phyloP scores from a whole-genome alignment of 2,329 filamentous ascomycete species.

The Penicillium polonicum region DNA sequence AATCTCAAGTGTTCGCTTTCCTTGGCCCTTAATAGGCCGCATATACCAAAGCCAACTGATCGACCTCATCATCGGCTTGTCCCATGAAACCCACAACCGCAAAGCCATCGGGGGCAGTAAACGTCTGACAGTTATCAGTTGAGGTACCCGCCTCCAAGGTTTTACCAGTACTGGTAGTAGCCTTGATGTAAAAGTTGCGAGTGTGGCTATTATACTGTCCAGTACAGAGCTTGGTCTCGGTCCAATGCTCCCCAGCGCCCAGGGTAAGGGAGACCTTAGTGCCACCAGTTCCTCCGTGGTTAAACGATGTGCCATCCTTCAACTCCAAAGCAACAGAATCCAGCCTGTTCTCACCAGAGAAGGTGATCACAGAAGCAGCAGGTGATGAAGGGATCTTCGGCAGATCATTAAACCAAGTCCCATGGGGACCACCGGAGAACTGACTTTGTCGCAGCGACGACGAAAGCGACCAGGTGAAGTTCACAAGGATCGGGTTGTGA shows the following conservation, averaged over 20 bases:
- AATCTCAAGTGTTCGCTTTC: background rate
- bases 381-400: constrained; percentile 35
- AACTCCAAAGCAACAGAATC: constrained; percentile 53
- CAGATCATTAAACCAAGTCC: constrained; percentile 58
- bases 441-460: constrained; percentile 48
- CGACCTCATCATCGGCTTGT: constrained; percentile 55
- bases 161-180: constrained; percentile 53
- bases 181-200: constrained; percentile 57
- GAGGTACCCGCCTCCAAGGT: constrained; percentile 47
- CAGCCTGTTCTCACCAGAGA: constrained; percentile 52
- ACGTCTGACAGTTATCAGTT: constrained; percentile 51
- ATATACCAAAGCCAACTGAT: constrained; percentile 49
- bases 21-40: constrained; percentile 4
- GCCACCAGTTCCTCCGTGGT: constrained; percentile 57
- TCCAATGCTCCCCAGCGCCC: constrained; percentile 51
- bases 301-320: constrained; percentile 49
- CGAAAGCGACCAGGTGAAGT: constrained; percentile 43
- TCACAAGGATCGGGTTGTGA: constrained; percentile 58
- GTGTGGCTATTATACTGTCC: constrained; percentile 48
- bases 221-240: constrained; percentile 51
- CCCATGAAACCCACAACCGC: constrained; percentile 56
- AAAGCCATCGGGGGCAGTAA: constrained; percentile 50
- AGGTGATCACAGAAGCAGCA: constrained; percentile 35
- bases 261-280: constrained; percentile 45
- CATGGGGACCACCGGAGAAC: constrained; percentile 30